Evolutionary conservation across 2,329 filamentous ascomycete genomes (phyloP).

Genomic region (Endoconidiophora polonica): DNA sequence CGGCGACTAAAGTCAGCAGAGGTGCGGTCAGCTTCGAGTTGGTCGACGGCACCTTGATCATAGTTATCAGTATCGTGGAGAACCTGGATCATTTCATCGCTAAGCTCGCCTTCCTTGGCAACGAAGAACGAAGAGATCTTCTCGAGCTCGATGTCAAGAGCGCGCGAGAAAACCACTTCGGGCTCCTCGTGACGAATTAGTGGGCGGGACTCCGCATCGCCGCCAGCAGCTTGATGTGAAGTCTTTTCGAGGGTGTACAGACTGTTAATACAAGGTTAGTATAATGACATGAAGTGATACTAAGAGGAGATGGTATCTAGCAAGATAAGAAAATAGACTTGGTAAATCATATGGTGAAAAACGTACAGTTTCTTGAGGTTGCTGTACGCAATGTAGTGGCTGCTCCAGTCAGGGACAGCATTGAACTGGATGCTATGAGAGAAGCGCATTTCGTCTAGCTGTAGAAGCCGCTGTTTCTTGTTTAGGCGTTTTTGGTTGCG

Average conservation of each 20-base stretch:
- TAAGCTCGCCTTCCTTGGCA: conserved; percentile 75
- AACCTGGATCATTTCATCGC: conserved; percentile 63
- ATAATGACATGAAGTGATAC: neutral
- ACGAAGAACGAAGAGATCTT: conserved; percentile 88
- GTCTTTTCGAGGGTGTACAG: conserved; percentile 93
- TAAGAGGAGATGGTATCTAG: no score
- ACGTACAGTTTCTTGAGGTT: conserved; percentile 93
- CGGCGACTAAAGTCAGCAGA: conserved; percentile 13
- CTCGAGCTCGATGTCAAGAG: conserved; percentile 77
- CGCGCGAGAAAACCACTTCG: conserved; percentile 63
- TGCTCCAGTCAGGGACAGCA: conserved; percentile 98
- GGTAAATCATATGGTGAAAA: no score
- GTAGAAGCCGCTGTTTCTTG: conserved; percentile 55
- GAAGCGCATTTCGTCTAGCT: conserved; percentile 92
- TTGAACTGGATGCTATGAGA: conserved; percentile 99
- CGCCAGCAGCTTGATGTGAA: conserved; percentile 32
- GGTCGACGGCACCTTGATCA: conserved; percentile 39
- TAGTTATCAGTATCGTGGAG: conserved; percentile 55
- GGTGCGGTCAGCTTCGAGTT: conserved; percentile 21
- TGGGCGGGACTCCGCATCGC: conserved; percentile 72
- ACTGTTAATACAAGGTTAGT: conserved; percentile 26
- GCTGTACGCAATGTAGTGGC: conserved; percentile 93
- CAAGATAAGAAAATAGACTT: no score
- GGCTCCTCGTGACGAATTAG: conserved; percentile 60
- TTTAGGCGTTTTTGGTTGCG: conserved; percentile 32